Percentiles rank a stretch among this genome's conserved stretches.
Conservation (phyloP, 2,329 filamentous ascomycete genomes). For the Hypoxylon sp. region DNA sequence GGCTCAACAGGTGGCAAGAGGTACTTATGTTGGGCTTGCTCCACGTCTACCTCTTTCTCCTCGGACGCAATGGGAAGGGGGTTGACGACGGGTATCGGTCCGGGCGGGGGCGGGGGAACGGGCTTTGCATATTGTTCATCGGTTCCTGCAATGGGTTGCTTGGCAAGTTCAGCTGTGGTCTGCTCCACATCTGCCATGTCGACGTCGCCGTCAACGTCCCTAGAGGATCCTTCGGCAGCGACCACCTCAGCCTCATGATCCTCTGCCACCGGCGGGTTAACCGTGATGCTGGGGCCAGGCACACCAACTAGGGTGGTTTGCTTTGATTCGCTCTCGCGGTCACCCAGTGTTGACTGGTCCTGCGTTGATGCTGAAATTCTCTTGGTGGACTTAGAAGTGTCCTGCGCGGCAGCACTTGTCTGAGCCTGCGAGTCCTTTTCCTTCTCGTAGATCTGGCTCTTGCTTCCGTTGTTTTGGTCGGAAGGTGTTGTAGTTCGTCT, state of each 20-base stretch:
- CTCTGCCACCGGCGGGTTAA: conserved; percentile 50
- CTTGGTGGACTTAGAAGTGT: conserved; percentile 52
- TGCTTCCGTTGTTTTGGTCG: conserved; percentile 56
- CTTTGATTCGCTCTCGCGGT: conserved; percentile 57
- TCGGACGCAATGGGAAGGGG: conserved; percentile 50
- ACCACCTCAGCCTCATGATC: conserved; percentile 49
- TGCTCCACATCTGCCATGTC: conserved; percentile 72
- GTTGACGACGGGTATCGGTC: conserved; percentile 51
- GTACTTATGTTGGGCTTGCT: conserved; percentile 66
- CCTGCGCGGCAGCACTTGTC: conserved; percentile 44
- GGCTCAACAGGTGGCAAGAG: conserved; percentile 84
- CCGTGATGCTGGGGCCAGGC: conserved; percentile 52
- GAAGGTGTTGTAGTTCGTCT: conserved; percentile 62
- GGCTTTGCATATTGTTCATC: conserved; percentile 52
- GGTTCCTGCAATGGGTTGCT: conserved; percentile 51
- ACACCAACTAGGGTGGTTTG: conserved; percentile 51
- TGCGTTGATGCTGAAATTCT: conserved; percentile 57
- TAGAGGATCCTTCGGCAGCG: conserved; percentile 48
- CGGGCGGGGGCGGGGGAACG: conserved; percentile 58
- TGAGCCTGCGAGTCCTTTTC: conserved; percentile 50
- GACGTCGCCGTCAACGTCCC: conserved; percentile 67
- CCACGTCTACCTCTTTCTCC: conserved; percentile 54
- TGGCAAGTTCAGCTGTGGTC: conserved; percentile 52
- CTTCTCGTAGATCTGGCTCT: conserved; percentile 59
- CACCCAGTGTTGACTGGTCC: conserved; percentile 55